Base-by-base conservation (phyloP, 2,329 filamentous ascomycete species). In the Xylariaceae sp. region DNA sequence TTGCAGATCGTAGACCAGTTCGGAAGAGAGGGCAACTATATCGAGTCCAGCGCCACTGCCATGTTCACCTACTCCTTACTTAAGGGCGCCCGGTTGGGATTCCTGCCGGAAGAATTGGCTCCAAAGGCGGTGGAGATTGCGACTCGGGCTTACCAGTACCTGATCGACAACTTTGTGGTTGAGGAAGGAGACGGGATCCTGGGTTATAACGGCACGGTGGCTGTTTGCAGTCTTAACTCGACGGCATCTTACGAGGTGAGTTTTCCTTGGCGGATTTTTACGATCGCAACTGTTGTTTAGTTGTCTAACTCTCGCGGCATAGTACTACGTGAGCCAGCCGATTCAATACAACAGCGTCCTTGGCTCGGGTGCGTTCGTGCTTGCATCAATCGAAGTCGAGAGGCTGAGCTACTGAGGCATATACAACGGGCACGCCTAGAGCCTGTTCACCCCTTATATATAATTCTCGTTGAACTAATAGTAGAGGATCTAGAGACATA, bases 161-260 rank as follows among this genome's bases (percentile, higher is more conserved):
- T 69, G 44, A 63, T 62, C 8, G 22, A 59, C 1, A 54, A 56
- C 2, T 68, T 67, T 40, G 60, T 68, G n/a, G 60, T 65, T 3
- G 44, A 54, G 12, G 61, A 68, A 29, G 48, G 49, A 9, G 62
- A 68, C 21, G 60, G 61, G 10, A 64, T 61, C 30, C 32, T 68
- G 3, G 64, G 69, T 3, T 74, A 67, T 34, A 67, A 71, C 47
- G 68, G 68, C 40, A 74, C 72, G 0, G 72, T 74, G 3, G 49
- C 67, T 0, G 71, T 73, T 6, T 74, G 71, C 59, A 74, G 72
- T 47, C 61, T 74, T 30, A 74, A 74, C 61, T 74, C 72, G 43
- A 73, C 65, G 2, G 72, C 72, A 1, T 63, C 59, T 1, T 74
- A 71, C 54, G 67, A 68, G 21, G 66, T 68, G 34, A 65, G 66